Evolutionary conservation across 805 yeast genomes (phyloP).

Genomic region (Scheffersomyces ergatensis): DNA sequence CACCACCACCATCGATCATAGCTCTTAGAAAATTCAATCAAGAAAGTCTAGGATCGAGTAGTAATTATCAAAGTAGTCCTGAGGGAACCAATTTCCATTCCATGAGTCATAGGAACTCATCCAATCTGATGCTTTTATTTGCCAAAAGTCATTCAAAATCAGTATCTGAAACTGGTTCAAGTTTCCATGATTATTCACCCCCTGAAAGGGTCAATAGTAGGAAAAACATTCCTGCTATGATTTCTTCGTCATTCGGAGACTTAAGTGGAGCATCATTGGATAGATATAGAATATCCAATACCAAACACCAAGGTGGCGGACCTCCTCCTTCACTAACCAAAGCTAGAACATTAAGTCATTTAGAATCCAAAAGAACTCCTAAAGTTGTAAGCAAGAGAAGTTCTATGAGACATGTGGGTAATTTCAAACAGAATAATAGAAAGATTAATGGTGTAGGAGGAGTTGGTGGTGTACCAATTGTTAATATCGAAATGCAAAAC

Average conservation of each 20-base stretch:
- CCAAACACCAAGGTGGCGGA: background rate
- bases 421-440: background rate
- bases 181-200: background rate
- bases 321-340: background rate
- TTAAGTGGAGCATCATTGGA: background rate
- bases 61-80: background rate
- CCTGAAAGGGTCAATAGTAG: background rate
- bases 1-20: constrained; percentile 25
- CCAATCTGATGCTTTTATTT: background rate
- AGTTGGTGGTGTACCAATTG: constrained; percentile 21
- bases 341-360: background rate
- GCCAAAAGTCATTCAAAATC: background rate
- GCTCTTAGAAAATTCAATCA: constrained; percentile 7
- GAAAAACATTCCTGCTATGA: background rate
- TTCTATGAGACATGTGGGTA: background rate
- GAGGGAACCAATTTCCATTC: background rate
- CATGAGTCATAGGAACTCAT: background rate
- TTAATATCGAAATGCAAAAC: constrained; percentile 48
- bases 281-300: background rate
- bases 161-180: background rate
- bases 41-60: background rate
- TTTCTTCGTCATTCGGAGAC: background rate
- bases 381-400: background rate
- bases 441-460: constrained; percentile 13
- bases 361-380: background rate